Evolutionary conservation across 1,139 yeast genomes (phyloP), one percentile per base, ranked within the genome.

Genomic region (Barnettozyma hawaiiensis): DNA sequence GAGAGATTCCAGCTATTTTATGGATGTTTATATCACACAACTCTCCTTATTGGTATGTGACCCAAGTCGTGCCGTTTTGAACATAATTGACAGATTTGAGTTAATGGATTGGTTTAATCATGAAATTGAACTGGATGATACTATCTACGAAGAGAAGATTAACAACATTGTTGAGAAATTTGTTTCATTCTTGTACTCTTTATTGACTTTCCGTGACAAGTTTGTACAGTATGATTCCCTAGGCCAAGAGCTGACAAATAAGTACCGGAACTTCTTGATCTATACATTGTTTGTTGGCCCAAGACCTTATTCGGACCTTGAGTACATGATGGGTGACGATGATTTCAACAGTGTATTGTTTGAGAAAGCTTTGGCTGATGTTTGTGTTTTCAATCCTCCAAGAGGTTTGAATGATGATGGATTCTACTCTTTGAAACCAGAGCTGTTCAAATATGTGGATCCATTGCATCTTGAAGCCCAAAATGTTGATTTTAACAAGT

Each of bases 21-120:
- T 79, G 62, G 87, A 81, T 53, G 59, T 83, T 21, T 81, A 76
- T 53, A 55, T 82, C 40, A 69, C 69, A 47, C 92, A 84, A 58
- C 45, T 80, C 12, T 70, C 78, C 0, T 62, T 76, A 8, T 49
- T 80, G 11, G 51, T 67, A 8, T 76, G 73, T 37, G 66, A 66
- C 22, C 48, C 61, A 5, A 59, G 61, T 21, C 57, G 66, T 31
- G 61, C 67, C 1, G 61, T 76, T 2, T 59, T 75, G 38, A 76
- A 78, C 42, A 66, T 81, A 42, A 61, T 81, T 37, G 78, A 76
- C 41, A 66, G 85, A 46, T 83, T 84, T 81, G 86, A 76, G 48
- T 55, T 84, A 24, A 52, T 66, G 16, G 64, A 64, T 1, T 81
- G 87, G 81, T 73, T 69, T 47, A 52, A 56, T n/a, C 71, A 71